Base-by-base conservation (phyloP, 1,284 basidiomycete species). In the Malassezia globosa region DNA sequence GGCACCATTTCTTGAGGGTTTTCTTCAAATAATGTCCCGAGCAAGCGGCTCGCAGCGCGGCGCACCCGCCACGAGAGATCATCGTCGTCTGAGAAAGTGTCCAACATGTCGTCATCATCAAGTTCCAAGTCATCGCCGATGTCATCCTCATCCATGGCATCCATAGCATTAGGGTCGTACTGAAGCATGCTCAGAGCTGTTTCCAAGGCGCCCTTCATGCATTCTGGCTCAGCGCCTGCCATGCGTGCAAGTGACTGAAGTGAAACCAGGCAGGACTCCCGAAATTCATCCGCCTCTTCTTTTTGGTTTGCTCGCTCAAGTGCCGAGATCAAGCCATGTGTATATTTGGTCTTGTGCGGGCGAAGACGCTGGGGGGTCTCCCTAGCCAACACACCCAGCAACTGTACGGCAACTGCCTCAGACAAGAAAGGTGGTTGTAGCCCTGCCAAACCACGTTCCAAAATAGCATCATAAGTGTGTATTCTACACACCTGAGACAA, bases 11-110 rank as follows among this genome's bases (percentile, higher is more conserved):
- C 37, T 4, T 38, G 37, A 5, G 25, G 13, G 10, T 21, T 21
- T 10, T 88, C 92, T 13, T 79, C 80, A 56, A 96, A 83, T 40
- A 94, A 77, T 1, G 85, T 84, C 11, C 82, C 76, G 11, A 97
- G 77, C 1, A 96, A 76, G 70, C 95, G 95, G 21, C 88, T 88
- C 4, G 94, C 83, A 4, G 87, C 84, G 44, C 92, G 81, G 53
- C 94, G 82, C 54, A 95, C 88, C 74, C 95, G 96, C 80, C 95
- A 97, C 0, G 90, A 95, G n/a, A 87, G 84, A 69, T 99, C 92
- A 68, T 97, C 92, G 59, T 97, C 92, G 62, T 97, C 92, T 6
- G 88, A 88, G 10, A 37, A 10, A 10, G n/a, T 19, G 16, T 37
- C 35, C 0, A 89, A 94, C n/a, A 87, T 84, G 69, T 97, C 94